Evolutionary conservation across 139 green algal genomes (phyloP).

Genomic region (Volvox africanus): DNA sequence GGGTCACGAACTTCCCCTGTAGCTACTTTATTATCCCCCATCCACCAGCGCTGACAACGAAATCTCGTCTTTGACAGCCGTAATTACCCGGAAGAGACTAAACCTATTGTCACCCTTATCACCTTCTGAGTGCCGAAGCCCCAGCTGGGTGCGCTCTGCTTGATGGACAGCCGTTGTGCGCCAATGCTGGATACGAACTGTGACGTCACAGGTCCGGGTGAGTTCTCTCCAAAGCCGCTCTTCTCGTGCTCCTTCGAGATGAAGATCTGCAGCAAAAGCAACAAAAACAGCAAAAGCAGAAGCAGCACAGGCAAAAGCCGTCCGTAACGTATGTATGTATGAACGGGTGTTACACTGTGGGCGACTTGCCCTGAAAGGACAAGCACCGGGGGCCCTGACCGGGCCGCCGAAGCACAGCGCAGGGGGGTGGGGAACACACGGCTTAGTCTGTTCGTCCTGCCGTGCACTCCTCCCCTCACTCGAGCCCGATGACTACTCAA

Average conservation of each 20-base stretch:
- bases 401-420: too few species aligned
- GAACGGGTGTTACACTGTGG: too few species aligned
- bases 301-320: too few species aligned
- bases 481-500: too few species aligned
- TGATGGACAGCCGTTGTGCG: constrained; percentile 64
- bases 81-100: too few species aligned
- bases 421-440: too few species aligned
- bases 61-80: neutral
- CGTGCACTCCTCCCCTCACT: too few species aligned
- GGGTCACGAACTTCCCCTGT: neutral
- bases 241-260: constrained; percentile 81
- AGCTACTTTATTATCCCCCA: neutral
- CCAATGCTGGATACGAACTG: constrained; percentile 57
- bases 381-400: too few species aligned
- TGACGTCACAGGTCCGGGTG: constrained; percentile 67
- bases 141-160: constrained; percentile 67
- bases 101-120: neutral
- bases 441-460: too few species aligned
- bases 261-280: constrained; percentile 61
- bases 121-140: constrained; percentile 74
- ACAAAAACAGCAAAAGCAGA: too few species aligned
- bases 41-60: neutral
- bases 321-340: too few species aligned
- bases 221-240: constrained; percentile 59
- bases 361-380: too few species aligned